These are phyloP conservation scores for Eurotiales sp. DNA, from an alignment of 2,329 filamentous ascomycete genomes.

Conservation along the genomic window DNA sequence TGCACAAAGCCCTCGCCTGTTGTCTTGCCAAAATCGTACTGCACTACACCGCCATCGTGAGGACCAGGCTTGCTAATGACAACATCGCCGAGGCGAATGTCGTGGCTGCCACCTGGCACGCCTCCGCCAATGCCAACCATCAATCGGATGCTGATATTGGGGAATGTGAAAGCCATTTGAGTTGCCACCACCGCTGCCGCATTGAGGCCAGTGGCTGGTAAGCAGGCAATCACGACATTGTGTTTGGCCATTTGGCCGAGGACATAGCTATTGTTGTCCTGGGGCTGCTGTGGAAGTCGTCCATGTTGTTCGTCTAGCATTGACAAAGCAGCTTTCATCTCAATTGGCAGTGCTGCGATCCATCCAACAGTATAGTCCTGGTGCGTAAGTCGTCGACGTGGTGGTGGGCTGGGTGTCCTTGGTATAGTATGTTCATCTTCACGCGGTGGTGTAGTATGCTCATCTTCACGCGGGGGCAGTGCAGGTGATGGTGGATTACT, in stretches of 20 bases:
- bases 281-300: too few species aligned
- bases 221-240: not conserved
- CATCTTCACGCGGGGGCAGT: too few species aligned
- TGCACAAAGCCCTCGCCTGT: not conserved
- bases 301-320: not conserved
- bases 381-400: too few species aligned
- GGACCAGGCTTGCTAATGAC: not conserved
- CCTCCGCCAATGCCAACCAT: constrained; percentile 5
- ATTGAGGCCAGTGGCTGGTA: not conserved
- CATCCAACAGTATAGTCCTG: not conserved
- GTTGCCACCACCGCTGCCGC: not conserved
- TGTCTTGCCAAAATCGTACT: constrained; percentile 1
- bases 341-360: constrained; percentile 9
- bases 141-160: not conserved
- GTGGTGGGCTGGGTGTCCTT: too few species aligned
- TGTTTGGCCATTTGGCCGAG: not conserved
- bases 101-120: not conserved
- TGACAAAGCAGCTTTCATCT: not conserved
- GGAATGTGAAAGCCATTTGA: not conserved
- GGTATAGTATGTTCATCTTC: too few species aligned
- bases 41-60: not conserved
- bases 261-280: not conserved
- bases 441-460: too few species aligned
- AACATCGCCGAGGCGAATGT: not conserved
- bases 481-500: too few species aligned